Conservation (phyloP, 1,284 basidiomycete species). For the Leccinum pachyderme region DNA sequence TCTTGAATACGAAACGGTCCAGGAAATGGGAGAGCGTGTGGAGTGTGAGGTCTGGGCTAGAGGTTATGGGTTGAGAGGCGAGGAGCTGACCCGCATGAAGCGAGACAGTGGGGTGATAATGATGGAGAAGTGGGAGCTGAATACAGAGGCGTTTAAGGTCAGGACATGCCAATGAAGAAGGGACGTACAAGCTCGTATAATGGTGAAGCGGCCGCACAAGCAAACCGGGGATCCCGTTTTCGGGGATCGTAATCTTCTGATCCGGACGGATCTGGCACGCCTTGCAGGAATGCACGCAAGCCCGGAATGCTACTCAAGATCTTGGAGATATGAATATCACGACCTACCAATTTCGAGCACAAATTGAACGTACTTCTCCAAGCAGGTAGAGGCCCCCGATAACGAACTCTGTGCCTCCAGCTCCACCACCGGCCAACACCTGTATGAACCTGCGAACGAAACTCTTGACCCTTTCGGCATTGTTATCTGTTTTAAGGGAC, state of each 20-base stretch:
- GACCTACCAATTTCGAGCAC: neutral
- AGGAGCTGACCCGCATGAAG: slow-evolving; percentile 87
- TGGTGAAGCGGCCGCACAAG: slow-evolving; percentile 79
- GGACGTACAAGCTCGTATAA: slow-evolving; percentile 84
- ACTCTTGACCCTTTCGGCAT: slow-evolving; percentile 69
- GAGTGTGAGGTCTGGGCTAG: slow-evolving; percentile 85
- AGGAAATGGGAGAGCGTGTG: slow-evolving; percentile 94
- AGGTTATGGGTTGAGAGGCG: slow-evolving; percentile 66
- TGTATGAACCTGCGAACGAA: slow-evolving; percentile 89
- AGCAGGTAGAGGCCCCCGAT: slow-evolving; percentile 82
- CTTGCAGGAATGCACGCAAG: slow-evolving; percentile 64
- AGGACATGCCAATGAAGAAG: neutral
- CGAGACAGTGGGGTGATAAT: slow-evolving; percentile 91
- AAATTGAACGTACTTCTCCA: slow-evolving; percentile 55
- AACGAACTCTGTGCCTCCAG: slow-evolving; percentile 84
- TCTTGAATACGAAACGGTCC: slow-evolving; percentile 89
- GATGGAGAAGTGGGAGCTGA: slow-evolving; percentile 76
- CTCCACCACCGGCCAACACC: slow-evolving; percentile 66
- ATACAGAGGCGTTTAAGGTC: neutral
- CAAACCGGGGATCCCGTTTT: slow-evolving; percentile 91
- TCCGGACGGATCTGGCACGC: slow-evolving; percentile 35
- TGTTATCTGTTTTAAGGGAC: slow-evolving; percentile 80
- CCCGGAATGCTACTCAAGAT: slow-evolving; percentile 76
- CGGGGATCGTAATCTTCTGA: slow-evolving; percentile 74
- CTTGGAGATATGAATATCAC: slow-evolving; percentile 37